These are phyloP conservation scores for Massariosphaeria phaeospora DNA, from an alignment of 495 filamentous ascomycete species.

Conservation along the genomic window DNA sequence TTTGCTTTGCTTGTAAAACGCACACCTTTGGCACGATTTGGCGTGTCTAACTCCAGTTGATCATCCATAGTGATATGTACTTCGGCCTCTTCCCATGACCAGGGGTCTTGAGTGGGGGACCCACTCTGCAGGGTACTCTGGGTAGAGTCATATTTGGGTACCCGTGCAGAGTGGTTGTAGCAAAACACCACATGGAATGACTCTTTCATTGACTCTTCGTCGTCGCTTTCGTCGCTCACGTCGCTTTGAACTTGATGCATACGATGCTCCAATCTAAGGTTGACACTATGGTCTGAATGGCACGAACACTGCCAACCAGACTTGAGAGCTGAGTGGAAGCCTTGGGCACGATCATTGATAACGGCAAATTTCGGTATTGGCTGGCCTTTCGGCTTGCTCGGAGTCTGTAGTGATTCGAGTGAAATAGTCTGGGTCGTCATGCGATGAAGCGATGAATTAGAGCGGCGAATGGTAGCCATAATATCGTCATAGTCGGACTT, in stretches of 20 bases:
- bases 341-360: conserved; percentile 16
- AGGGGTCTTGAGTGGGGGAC: too few relatives aligned
- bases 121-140: background rate
- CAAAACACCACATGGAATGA: conserved; percentile 22
- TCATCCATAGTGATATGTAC: conserved; percentile 9
- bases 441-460: conserved; percentile 15
- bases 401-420: conserved; percentile 2
- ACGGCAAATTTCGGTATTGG: conserved; percentile 12
- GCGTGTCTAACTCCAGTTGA: background rate
- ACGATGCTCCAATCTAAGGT: conserved; percentile 13
- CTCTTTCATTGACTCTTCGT: conserved; percentile 15
- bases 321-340: conserved; percentile 13
- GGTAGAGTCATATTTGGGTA: background rate
- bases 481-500: conserved; percentile 24
- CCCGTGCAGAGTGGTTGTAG: conserved; percentile 3
- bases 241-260: conserved; percentile 19
- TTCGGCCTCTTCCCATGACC: conserved; percentile 23
- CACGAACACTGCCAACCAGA: conserved; percentile 24
- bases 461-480: conserved; percentile 4
- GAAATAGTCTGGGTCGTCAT: conserved; percentile 25
- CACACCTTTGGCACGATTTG: background rate
- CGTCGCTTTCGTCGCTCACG: background rate
- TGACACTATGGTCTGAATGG: conserved; percentile 25
- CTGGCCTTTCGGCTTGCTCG: background rate
- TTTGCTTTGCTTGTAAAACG: conserved; percentile 16